phyloP scores from a whole-genome alignment of 176 grass and related monocot genomes.

The Eragrostis nindensis region DNA sequence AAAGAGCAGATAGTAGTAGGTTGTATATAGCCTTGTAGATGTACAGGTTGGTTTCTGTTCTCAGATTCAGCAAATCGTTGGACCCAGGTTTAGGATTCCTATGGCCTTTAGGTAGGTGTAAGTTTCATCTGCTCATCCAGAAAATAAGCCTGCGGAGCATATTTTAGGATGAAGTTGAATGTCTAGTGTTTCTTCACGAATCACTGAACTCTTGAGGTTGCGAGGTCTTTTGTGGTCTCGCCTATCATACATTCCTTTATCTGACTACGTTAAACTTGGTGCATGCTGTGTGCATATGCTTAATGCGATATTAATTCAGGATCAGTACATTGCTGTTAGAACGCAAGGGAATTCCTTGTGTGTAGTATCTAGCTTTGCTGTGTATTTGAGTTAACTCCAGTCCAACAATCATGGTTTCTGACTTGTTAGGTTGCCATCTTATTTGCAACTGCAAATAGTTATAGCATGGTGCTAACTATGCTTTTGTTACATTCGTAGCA shows the following conservation, averaged over 20 bases:
- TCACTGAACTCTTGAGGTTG: background rate
- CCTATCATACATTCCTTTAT: background rate
- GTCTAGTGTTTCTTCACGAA: background rate
- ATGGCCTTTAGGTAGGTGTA: background rate
- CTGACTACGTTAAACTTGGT: background rate
- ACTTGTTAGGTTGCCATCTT: slow-evolving; percentile 8
- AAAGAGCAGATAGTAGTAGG: background rate
- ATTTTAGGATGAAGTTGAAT: background rate
- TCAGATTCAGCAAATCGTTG: background rate
- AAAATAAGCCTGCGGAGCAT: background rate
- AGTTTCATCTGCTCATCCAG: background rate
- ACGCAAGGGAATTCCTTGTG: background rate
- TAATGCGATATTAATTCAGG: background rate
- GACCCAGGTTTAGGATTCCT: background rate
- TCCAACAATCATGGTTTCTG: background rate
- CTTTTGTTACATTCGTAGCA: background rate
- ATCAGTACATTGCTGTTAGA: background rate
- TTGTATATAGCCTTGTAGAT: background rate
- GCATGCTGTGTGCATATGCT: background rate
- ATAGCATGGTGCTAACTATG: slow-evolving; percentile 2
- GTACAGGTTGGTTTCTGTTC: background rate
- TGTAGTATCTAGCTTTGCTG: background rate
- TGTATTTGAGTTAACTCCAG: background rate
- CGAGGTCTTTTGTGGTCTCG: background rate
- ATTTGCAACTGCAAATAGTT: slow-evolving; percentile 7